These are phyloP conservation scores for Tympanopsis confertula DNA, from an alignment of 2,329 filamentous ascomycete genomes.

Conservation along the genomic window DNA sequence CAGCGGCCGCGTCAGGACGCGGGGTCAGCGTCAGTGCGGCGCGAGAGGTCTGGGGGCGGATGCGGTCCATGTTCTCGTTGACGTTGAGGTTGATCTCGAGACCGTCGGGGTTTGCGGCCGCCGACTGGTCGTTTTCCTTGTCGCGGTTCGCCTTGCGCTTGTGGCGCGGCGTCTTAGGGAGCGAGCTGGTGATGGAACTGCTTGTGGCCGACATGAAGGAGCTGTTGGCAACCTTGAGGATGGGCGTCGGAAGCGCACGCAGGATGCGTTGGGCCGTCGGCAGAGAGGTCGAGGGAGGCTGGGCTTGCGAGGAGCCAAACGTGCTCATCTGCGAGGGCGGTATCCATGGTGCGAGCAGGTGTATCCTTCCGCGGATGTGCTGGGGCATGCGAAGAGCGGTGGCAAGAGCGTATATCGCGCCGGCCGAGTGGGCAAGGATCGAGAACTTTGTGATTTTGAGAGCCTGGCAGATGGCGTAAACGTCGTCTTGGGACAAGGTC, in stretches of 20 bases:
- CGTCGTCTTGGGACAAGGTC: conserved; percentile 47
- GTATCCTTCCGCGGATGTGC: conserved; percentile 85
- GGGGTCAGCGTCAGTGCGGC: too few relatives aligned
- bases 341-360: conserved; percentile 92
- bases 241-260: conserved; percentile 75
- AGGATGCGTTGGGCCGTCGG: conserved; percentile 87
- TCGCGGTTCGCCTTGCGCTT: conserved; percentile 44
- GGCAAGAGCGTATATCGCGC: conserved; percentile 93
- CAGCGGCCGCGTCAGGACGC: conserved; percentile 13
- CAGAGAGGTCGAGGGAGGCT: conserved; percentile 72
- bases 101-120: conserved; percentile 15
- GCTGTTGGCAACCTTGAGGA: conserved; percentile 88
- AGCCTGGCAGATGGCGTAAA: conserved; percentile 84
- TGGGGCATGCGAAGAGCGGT: conserved; percentile 93
- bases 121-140: conserved; percentile 20
- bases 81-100: conserved; percentile 8
- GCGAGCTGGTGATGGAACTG: conserved; percentile 68
- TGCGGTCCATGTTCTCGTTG: conserved; percentile 33
- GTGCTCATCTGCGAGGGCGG: conserved; percentile 85
- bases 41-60: conserved; percentile 15
- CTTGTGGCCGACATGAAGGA: conserved; percentile 89
- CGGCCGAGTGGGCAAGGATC: conserved; percentile 87
- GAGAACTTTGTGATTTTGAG: conserved; percentile 93
- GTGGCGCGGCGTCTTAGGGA: conserved; percentile 52
- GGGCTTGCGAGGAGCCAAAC: conserved; percentile 60